These are phyloP conservation scores for Boletus vermiculosoides DNA, from an alignment of 768 basidiomycete genomes.

Conservation along the genomic window DNA sequence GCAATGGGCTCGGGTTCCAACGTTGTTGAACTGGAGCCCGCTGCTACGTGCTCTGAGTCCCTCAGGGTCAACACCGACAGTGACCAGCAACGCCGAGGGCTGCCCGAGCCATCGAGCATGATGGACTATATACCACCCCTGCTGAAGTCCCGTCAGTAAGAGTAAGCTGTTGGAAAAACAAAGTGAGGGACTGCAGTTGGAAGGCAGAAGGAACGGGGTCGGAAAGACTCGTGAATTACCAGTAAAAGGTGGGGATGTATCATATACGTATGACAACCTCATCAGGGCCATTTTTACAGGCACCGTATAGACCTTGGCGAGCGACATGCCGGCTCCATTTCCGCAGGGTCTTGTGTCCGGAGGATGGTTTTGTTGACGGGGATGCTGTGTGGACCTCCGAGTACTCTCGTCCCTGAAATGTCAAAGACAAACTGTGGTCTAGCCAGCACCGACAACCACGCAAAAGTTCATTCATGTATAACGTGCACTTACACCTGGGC, in stretches of 20 bases:
- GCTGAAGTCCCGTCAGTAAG: not conserved
- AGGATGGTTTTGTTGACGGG: not conserved
- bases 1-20: not conserved
- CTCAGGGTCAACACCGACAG: slow-evolving; percentile 11
- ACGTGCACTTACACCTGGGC: not conserved
- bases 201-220: slow-evolving; percentile 3
- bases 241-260: not conserved
- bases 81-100: slow-evolving; percentile 15
- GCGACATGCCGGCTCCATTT: not conserved
- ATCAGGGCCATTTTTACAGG: slow-evolving; percentile 19
- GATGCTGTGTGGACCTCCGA: not conserved
- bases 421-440: not conserved
- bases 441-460: not conserved
- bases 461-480: not conserved
- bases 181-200: slow-evolving; percentile 19
- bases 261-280: not conserved
- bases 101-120: slow-evolving; percentile 14
- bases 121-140: not conserved
- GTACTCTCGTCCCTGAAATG: not conserved
- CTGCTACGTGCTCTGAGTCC: slow-evolving; percentile 6
- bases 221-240: not conserved
- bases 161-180: not conserved
- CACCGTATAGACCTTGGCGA: slow-evolving; percentile 2
- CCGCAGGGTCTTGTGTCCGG: not conserved
- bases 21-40: not conserved